Evolutionary conservation across 2,329 filamentous ascomycete genomes (phyloP).

Genomic region (Talaromyces sp.): DNA sequence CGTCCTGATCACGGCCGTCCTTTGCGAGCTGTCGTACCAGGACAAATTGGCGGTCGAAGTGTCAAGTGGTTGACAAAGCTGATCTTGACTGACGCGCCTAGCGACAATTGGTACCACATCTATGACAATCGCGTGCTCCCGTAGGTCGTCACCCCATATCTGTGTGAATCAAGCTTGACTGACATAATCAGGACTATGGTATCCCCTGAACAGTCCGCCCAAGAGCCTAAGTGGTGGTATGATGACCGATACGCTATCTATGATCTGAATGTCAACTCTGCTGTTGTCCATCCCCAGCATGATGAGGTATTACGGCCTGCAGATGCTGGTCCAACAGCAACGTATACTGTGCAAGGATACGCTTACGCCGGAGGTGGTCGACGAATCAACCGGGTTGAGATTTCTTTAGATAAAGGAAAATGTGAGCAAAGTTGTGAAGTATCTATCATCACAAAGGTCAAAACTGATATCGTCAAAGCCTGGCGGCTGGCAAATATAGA

Average conservation of each 20-base stretch:
- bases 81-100: conserved; percentile 71
- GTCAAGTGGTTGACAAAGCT: conserved; percentile 89
- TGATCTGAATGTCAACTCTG: conserved; percentile 83
- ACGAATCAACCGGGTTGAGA: conserved; percentile 74
- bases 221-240: conserved; percentile 72
- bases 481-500: conserved; percentile 75
- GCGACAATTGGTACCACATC: conserved; percentile 93
- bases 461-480: conserved; percentile 29
- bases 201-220: conserved; percentile 68
- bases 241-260: conserved; percentile 93
- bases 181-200: conserved; percentile 61
- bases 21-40: conserved; percentile 76
- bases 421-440: conserved; percentile 30
- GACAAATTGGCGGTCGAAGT: conserved; percentile 85
- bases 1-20: conserved; percentile 83
- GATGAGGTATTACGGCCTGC: conserved; percentile 61
- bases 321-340: conserved; percentile 39
- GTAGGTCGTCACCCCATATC: conserved; percentile 31
- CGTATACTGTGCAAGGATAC: conserved; percentile 71
- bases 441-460: background rate
- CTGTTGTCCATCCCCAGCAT: conserved; percentile 74
- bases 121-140: conserved; percentile 89
- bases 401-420: conserved; percentile 78
- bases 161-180: background rate
- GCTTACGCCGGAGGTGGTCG: conserved; percentile 87